Evolutionary conservation across 257 asterid genomes (phyloP).

Genomic region (Fraxinus anomala): DNA sequence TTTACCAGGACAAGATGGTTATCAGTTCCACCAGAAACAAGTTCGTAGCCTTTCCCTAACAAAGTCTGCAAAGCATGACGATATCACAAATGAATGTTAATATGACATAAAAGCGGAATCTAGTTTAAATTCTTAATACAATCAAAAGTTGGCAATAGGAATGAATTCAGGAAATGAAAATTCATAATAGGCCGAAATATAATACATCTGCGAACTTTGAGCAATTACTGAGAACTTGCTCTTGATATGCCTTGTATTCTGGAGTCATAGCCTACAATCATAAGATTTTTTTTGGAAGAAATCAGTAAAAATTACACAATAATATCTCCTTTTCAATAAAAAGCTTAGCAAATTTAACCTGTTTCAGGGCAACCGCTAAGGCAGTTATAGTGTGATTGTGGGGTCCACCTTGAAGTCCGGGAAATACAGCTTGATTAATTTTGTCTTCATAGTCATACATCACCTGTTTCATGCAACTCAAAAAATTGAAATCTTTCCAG

Average conservation of each 20-base stretch:
- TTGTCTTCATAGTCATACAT: constrained; percentile 86
- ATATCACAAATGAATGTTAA: constrained; percentile 6
- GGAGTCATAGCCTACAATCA: constrained; percentile 79
- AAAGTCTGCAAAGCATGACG: constrained; percentile 54
- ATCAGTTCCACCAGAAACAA: constrained; percentile 97
- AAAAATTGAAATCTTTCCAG: constrained; percentile 1
- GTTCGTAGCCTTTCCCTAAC: constrained; percentile 67
- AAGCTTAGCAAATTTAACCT: constrained; percentile 41
- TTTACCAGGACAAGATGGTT: constrained; percentile 95
- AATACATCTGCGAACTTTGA: constrained; percentile 89
- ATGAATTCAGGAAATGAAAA: constrained; percentile 10
- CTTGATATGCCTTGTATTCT: constrained; percentile 88
- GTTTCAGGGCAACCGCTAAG: constrained; percentile 93
- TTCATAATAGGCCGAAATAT: constrained; percentile 1
- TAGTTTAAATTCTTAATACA: constrained; percentile 4
- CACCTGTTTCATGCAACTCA: constrained; percentile 52
- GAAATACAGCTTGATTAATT: constrained; percentile 97
- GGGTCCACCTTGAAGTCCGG: constrained; percentile 99
- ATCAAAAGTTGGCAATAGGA: constrained; percentile 1
- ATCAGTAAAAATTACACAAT: constrained; percentile 14
- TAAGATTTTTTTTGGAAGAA: neutral
- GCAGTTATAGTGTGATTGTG: constrained; percentile 97
- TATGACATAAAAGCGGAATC: constrained; percentile 1
- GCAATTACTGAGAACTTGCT: constrained; percentile 86
- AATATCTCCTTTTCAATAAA: neutral